Evolutionary conservation across 2,329 filamentous ascomycete species (phyloP).

Genomic region (Beauveria asiatica): DNA sequence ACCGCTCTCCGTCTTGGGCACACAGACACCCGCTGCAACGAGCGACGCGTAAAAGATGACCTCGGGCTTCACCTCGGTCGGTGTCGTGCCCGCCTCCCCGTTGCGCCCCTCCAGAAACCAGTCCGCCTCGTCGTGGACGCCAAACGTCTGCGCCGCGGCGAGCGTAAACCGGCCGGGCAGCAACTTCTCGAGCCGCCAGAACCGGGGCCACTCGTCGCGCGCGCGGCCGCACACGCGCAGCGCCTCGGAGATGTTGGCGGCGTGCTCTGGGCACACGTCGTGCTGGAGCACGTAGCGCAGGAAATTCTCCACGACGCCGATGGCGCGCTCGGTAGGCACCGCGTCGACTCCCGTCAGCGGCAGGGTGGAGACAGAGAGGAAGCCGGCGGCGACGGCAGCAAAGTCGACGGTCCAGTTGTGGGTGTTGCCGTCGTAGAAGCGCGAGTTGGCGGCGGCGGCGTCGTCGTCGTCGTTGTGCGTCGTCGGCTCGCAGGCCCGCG

Average conservation of each 20-base stretch:
- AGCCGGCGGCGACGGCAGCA: slow-evolving; percentile 65
- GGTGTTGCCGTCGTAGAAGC: slow-evolving; percentile 42
- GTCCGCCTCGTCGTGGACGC: slow-evolving; percentile 23
- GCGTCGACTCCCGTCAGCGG: slow-evolving; percentile 47
- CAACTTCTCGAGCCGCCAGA: slow-evolving; percentile 38
- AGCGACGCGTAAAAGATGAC: slow-evolving; percentile 36
- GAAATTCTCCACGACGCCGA: slow-evolving; percentile 72
- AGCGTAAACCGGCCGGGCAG: slow-evolving; percentile 76
- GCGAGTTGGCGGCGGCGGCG: slow-evolving; percentile 30
- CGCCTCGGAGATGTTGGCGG: slow-evolving; percentile 56
- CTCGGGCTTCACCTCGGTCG: slow-evolving; percentile 19
- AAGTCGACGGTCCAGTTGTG: slow-evolving; percentile 76
- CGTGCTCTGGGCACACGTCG: slow-evolving; percentile 77
- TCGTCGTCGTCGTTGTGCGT: slow-evolving; percentile 21
- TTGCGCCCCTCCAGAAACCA: slow-evolving; percentile 20
- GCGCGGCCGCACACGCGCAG: slow-evolving; percentile 58
- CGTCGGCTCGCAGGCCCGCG: background rate
- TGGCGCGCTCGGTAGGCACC: slow-evolving; percentile 45
- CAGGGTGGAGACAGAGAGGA: slow-evolving; percentile 56
- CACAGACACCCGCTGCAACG: slow-evolving; percentile 26
- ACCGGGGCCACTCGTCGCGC: slow-evolving; percentile 55
- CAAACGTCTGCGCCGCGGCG: slow-evolving; percentile 63
- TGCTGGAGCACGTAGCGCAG: slow-evolving; percentile 81
- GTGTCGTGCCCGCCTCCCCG: too few relatives aligned
- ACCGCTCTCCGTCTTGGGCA: background rate